phyloP scores from a whole-genome alignment of 2,329 filamentous ascomycete species.

The Scedosporium apiospermum region DNA sequence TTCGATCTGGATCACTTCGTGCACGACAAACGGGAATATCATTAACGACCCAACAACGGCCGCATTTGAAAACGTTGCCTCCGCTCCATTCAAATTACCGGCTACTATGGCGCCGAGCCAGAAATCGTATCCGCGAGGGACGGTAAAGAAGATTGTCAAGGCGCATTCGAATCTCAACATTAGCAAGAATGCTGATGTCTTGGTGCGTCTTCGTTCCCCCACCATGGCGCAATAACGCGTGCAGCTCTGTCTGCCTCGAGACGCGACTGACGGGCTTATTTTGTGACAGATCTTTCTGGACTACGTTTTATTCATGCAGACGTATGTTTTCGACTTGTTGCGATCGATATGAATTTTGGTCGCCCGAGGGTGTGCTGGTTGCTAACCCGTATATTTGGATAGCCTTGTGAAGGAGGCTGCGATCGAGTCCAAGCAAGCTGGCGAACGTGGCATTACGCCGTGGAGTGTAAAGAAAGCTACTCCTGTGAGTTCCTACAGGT shows the following conservation, averaged over 20 bases:
- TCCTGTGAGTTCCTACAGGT: conserved; percentile 41
- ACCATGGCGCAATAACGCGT: neutral
- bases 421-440: conserved; percentile 64
- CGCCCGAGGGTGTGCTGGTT: neutral
- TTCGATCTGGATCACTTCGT: too few species aligned
- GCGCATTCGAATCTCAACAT: conserved; percentile 73
- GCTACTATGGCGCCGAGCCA: conserved; percentile 49
- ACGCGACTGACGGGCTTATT: conserved; percentile 15
- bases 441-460: conserved; percentile 65
- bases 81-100: neutral
- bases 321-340: conserved; percentile 24
- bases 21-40: too few species aligned
- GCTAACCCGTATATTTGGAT: neutral
- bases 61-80: too few species aligned
- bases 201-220: conserved; percentile 37
- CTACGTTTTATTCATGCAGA: conserved; percentile 73
- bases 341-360: neutral
- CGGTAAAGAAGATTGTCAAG: conserved; percentile 83
- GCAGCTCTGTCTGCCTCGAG: conserved; percentile 11
- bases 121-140: conserved; percentile 75
- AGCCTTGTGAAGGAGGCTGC: conserved; percentile 73
- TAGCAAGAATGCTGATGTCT: conserved; percentile 77
- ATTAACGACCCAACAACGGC: too few species aligned
- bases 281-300: conserved; percentile 67
- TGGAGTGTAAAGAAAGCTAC: conserved; percentile 70